Conservation (phyloP, 2,329 filamentous ascomycete genomes). For the Nannizziopsis barbatae region DNA sequence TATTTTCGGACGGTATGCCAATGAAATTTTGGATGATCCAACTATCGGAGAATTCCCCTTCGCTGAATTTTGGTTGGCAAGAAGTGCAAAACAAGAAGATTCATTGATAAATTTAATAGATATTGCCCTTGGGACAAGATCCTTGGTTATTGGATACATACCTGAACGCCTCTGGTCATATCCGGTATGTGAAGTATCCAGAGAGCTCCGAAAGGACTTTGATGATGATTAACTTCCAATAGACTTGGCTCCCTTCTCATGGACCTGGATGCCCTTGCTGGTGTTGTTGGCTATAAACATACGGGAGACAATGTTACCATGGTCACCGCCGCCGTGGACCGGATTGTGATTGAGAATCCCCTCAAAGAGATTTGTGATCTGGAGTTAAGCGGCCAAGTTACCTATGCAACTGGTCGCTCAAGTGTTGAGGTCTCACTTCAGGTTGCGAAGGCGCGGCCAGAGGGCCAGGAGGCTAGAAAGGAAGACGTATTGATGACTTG, state of each 20-base stretch:
- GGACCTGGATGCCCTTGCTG: conserved; percentile 68
- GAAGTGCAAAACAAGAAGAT: neutral
- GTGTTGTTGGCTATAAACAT: conserved; percentile 64
- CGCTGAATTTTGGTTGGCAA: no score
- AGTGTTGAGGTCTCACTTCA: conserved; percentile 65
- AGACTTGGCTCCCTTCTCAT: conserved; percentile 63
- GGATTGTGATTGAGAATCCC: conserved; percentile 58
- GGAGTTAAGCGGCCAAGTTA: conserved; percentile 57
- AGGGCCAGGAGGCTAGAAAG: conserved; percentile 41
- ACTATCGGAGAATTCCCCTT: no score
- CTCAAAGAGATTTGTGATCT: conserved; percentile 68
- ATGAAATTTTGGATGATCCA: neutral
- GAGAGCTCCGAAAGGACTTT: neutral
- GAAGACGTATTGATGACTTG: conserved; percentile 59
- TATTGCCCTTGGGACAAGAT: conserved; percentile 59
- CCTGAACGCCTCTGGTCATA: conserved; percentile 63
- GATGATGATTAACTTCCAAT: conserved; percentile 12
- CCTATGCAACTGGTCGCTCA: conserved; percentile 61
- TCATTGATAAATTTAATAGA: conserved; percentile 29
- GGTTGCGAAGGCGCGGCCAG: conserved; percentile 54
- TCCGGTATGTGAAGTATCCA: conserved; percentile 38
- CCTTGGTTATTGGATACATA: conserved; percentile 70
- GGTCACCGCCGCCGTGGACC: conserved; percentile 53
- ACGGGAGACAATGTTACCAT: conserved; percentile 54
- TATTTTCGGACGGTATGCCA: conserved; percentile 53